These are phyloP conservation scores for Chytridium lagenaria DNA, from an alignment of 371 early-diverging fungal species.

Conservation along the genomic window DNA sequence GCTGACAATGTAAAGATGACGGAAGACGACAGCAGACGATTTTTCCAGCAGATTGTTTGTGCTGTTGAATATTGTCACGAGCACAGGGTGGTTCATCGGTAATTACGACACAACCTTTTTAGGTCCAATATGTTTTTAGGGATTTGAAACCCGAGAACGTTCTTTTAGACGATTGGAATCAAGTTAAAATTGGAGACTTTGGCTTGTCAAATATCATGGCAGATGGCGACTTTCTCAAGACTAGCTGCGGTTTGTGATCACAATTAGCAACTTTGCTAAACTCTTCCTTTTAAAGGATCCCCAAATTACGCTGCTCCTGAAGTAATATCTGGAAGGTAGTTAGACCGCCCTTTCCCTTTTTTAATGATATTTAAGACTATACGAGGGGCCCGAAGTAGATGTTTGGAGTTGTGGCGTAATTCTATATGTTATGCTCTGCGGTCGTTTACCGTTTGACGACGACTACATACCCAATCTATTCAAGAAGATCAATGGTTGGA, in stretches of 20 bases:
- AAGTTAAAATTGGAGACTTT: slow-evolving; percentile 98
- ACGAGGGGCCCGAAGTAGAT: slow-evolving; percentile 98
- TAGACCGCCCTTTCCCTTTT: no score
- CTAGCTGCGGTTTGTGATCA: slow-evolving; percentile 88
- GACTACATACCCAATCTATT: slow-evolving; percentile 96
- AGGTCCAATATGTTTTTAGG: background rate
- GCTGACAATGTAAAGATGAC: slow-evolving; percentile 66
- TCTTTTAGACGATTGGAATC: slow-evolving; percentile 89
- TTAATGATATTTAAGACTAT: slow-evolving; percentile 71
- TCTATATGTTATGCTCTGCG: slow-evolving; percentile 99
- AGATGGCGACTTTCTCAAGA: slow-evolving; percentile 95
- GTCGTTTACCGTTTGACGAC: slow-evolving; percentile 98
- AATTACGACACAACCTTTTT: no score
- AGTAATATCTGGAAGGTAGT: slow-evolving; percentile 87
- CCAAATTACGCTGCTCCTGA: slow-evolving; percentile 82
- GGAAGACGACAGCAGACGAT: slow-evolving; percentile 88
- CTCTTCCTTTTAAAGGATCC: slow-evolving; percentile 40
- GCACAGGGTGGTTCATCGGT: slow-evolving; percentile 96
- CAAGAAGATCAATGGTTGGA: slow-evolving; percentile 79
- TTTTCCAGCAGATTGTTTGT: slow-evolving; percentile 97
- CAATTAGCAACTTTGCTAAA: slow-evolving; percentile 33
- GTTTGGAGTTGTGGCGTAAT: slow-evolving; percentile 99
- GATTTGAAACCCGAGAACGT: slow-evolving; percentile 69
- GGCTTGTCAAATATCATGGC: slow-evolving; percentile 94
- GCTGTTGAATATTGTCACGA: slow-evolving; percentile 99